Percentiles rank a stretch among this genome's conserved stretches.
Conservation (phyloP, 2,329 filamentous ascomycete genomes). For the Aspergillus arachidicola region DNA sequence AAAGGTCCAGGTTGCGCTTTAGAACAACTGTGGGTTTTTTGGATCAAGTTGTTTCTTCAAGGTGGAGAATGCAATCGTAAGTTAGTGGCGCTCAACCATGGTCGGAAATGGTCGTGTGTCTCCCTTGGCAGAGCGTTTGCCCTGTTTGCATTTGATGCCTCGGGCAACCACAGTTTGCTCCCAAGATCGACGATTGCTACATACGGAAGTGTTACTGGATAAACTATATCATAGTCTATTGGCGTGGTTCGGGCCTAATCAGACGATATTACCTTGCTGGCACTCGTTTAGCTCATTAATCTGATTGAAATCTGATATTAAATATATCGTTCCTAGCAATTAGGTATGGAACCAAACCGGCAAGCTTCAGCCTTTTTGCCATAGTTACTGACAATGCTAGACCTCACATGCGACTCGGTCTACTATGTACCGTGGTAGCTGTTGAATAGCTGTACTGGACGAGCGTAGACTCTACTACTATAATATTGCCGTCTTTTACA, state of each 20-base stretch:
- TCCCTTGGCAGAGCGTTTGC: neutral
- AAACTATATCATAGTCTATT: neutral
- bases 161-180: neutral
- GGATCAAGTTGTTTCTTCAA: neutral
- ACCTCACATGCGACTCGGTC: neutral
- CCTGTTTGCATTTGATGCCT: conserved; percentile 1
- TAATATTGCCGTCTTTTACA: neutral
- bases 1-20: neutral
- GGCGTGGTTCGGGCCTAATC: neutral
- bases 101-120: neutral
- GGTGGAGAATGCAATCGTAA: neutral
- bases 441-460: neutral
- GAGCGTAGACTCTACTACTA: neutral
- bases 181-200: neutral
- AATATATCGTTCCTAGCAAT: neutral
- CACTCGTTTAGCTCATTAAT: neutral
- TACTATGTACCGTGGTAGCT: neutral
- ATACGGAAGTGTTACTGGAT: neutral
- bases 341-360: neutral
- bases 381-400: neutral
- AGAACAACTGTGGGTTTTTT: neutral
- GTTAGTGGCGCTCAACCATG: neutral
- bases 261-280: neutral
- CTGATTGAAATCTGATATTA: neutral
- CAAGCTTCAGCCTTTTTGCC: neutral